phyloP scores from a whole-genome alignment of 371 early-diverging fungal species.

The Mortierella sp. region DNA sequence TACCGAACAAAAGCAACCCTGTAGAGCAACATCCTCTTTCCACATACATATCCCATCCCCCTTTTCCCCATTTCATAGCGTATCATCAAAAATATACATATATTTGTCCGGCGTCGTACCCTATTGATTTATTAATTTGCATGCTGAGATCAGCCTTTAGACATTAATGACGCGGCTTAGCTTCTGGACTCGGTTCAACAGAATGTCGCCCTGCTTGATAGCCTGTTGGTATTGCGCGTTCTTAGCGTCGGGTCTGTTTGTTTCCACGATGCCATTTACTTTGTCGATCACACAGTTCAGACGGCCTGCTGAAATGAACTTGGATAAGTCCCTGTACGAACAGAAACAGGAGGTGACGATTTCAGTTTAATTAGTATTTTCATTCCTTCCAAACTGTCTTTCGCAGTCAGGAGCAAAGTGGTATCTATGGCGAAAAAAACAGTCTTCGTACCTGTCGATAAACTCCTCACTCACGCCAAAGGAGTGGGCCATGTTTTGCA shows the following conservation, averaged over 20 bases:
- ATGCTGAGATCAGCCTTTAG: slow-evolving; percentile 53
- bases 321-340: slow-evolving; percentile 85
- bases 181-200: slow-evolving; percentile 97
- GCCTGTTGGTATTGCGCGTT: slow-evolving; percentile 96
- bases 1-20: too few relatives aligned
- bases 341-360: slow-evolving; percentile 1
- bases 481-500: slow-evolving; percentile 96
- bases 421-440: slow-evolving; percentile 4
- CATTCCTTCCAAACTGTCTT: too few relatives aligned
- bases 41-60: too few relatives aligned
- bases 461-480: slow-evolving; percentile 98
- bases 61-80: too few relatives aligned
- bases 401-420: too few relatives aligned
- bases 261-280: slow-evolving; percentile 97
- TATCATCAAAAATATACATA: too few relatives aligned
- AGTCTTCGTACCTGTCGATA: slow-evolving; percentile 84
- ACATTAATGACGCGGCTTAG: slow-evolving; percentile 92
- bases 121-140: slow-evolving; percentile 4
- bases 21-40: too few relatives aligned
- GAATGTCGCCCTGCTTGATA: slow-evolving; percentile 96
- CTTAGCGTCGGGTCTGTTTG: slow-evolving; percentile 96
- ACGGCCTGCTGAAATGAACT: slow-evolving; percentile 96
- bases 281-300: slow-evolving; percentile 99
- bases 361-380: too few relatives aligned
- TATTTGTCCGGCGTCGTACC: too few relatives aligned